These are phyloP conservation scores for Casuarina cunninghamiana DNA, from an alignment of 306 rosid species.

Conservation along the genomic window DNA sequence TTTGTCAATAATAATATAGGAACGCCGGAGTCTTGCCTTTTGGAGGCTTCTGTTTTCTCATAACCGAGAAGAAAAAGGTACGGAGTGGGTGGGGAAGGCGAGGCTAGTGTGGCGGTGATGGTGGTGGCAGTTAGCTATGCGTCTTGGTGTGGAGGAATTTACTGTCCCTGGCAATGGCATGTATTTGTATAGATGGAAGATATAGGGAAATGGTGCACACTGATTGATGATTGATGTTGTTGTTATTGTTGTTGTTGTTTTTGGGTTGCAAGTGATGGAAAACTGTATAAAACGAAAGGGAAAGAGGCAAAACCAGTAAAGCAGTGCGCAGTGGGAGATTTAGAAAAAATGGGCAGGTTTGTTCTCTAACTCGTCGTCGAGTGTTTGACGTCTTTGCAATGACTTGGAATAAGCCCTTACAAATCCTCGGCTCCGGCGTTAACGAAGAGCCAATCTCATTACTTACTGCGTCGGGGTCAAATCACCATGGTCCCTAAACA, in stretches of 20 bases:
- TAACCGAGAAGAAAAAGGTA: constrained; percentile 30
- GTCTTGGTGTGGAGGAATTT: constrained; percentile 51
- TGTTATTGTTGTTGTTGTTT: background rate
- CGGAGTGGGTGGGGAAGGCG: constrained; percentile 30
- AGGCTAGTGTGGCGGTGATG: constrained; percentile 27
- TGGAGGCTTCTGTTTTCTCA: constrained; percentile 58
- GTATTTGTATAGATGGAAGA: background rate
- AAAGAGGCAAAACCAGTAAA: constrained; percentile 4
- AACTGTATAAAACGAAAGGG: background rate
- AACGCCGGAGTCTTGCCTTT: constrained; percentile 47
- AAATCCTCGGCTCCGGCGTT: constrained; percentile 2
- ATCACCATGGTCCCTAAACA: background rate
- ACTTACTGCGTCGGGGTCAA: background rate
- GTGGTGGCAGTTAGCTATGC: constrained; percentile 52
- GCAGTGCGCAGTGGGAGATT: background rate
- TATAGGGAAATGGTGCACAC: background rate
- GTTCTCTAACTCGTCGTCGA: constrained; percentile 17
- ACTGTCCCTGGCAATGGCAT: constrained; percentile 25
- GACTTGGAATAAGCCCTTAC: constrained; percentile 16
- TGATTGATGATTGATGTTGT: background rate
- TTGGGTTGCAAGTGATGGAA: background rate
- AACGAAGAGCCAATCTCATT: background rate
- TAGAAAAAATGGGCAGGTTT: background rate
- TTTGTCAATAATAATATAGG: constrained; percentile 32
- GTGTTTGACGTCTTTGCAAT: constrained; percentile 36